Evolutionary conservation across 2,329 filamentous ascomycete genomes (phyloP).

Genomic region (Akanthomyces muscarius): DNA sequence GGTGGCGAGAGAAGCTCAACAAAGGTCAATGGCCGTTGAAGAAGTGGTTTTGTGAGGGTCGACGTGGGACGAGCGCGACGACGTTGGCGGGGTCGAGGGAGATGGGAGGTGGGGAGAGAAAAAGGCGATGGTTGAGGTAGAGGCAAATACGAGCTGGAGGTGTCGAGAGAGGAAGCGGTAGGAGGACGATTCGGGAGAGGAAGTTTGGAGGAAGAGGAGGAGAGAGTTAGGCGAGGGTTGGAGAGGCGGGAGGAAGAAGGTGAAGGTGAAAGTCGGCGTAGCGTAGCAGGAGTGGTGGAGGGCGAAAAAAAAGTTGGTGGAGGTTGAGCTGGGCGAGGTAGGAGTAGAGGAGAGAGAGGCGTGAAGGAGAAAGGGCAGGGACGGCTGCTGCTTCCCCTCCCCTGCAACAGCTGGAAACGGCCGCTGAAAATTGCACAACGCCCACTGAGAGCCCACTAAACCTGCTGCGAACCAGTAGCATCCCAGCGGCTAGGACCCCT

Average conservation of each 20-base stretch:
- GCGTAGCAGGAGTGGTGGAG: slow-evolving; percentile 25
- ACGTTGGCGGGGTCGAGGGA: slow-evolving; percentile 26
- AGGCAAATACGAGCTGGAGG: slow-evolving; percentile 17
- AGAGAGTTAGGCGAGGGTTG: slow-evolving; percentile 24
- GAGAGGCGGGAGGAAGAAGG: slow-evolving; percentile 24
- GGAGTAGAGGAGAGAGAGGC: slow-evolving; percentile 6
- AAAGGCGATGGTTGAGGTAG: slow-evolving; percentile 19
- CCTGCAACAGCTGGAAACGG: not conserved
- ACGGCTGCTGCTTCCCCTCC: not conserved
- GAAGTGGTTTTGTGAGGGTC: slow-evolving; percentile 8
- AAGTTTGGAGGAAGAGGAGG: slow-evolving; percentile 17
- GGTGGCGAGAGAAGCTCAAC: not conserved
- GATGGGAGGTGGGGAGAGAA: slow-evolving; percentile 22
- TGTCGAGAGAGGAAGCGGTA: slow-evolving; percentile 19
- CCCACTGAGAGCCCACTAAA: not conserved
- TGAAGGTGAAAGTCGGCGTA: slow-evolving; percentile 21
- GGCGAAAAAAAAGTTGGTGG: slow-evolving; percentile 23
- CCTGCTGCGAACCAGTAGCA: not conserved
- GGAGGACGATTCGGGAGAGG: slow-evolving; percentile 21
- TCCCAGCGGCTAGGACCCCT: not conserved
- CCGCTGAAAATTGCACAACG: not conserved
- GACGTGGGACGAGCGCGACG: slow-evolving; percentile 16
- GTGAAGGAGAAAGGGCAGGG: slow-evolving; percentile 33
- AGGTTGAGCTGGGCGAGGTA: slow-evolving; percentile 22
- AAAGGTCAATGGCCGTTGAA: slow-evolving; percentile 27